These are phyloP conservation scores for Pseudocercospora pini-densiflorae DNA, from an alignment of 2,329 filamentous ascomycete genomes.

Conservation along the genomic window DNA sequence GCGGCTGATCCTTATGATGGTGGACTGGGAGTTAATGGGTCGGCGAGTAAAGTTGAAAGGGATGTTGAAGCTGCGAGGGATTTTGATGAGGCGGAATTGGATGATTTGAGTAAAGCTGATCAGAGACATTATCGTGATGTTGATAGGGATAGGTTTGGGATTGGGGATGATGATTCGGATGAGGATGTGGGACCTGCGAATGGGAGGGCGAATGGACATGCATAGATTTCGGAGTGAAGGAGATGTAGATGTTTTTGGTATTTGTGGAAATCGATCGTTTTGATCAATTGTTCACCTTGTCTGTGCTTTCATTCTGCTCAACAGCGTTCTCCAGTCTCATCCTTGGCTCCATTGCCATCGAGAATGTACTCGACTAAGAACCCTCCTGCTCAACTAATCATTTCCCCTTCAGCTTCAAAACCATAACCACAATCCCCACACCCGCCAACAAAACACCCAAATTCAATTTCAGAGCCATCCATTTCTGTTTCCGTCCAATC, in stretches of 20 bases:
- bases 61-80: constrained; percentile 64
- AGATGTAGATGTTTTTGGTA: neutral
- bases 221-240: neutral
- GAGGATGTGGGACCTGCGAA: constrained; percentile 9
- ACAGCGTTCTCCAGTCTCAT: too few relatives aligned
- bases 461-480: too few relatives aligned
- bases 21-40: constrained; percentile 45
- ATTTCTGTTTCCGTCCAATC: too few relatives aligned
- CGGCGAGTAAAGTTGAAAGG: constrained; percentile 42
- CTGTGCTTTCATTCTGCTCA: too few relatives aligned
- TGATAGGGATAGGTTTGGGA: constrained; percentile 25
- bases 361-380: too few relatives aligned
- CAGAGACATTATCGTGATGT: constrained; percentile 12
- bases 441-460: too few relatives aligned
- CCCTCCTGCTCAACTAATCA: too few relatives aligned
- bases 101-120: constrained; percentile 48
- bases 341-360: too few relatives aligned
- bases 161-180: constrained; percentile 31
- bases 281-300: too few relatives aligned
- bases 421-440: too few relatives aligned
- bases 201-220: constrained; percentile 19
- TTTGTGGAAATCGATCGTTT: neutral
- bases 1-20: constrained; percentile 45
- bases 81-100: constrained; percentile 65
- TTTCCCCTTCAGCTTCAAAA: too few relatives aligned